These are phyloP conservation scores for Cyberlindnera bimundalis DNA, from an alignment of 805 yeast genomes.

Conservation along the genomic window DNA sequence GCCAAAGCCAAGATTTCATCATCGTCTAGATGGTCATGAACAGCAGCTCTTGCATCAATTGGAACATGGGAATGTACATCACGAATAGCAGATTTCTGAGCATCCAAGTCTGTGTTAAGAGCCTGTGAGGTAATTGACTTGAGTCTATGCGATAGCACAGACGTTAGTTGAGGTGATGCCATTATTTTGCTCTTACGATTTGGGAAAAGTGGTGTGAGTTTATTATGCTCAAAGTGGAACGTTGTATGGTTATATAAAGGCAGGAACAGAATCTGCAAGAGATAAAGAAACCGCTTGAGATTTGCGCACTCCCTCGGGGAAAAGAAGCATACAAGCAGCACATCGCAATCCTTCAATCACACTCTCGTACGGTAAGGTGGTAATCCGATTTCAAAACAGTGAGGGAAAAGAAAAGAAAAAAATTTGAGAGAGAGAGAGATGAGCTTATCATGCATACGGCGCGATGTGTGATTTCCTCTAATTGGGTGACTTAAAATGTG, in stretches of 20 bases:
- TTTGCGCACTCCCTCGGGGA: too few relatives aligned
- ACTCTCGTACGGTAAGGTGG: too few relatives aligned
- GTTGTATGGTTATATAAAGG: background rate
- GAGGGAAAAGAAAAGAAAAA: background rate
- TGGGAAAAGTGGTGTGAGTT: too few relatives aligned
- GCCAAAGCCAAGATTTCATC: constrained; percentile 40
- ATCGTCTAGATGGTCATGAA: constrained; percentile 22
- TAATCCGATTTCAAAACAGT: too few relatives aligned
- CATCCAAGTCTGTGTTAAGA: constrained; percentile 20
- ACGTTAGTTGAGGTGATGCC: constrained; percentile 6
- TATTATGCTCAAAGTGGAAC: background rate
- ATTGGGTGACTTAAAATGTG: background rate
- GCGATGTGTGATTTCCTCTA: background rate
- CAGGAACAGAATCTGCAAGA: background rate
- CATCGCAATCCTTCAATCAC: too few relatives aligned
- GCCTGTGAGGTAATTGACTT: constrained; percentile 21
- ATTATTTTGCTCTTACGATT: background rate
- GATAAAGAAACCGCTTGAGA: too few relatives aligned
- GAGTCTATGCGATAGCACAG: constrained; percentile 18
- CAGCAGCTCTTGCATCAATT: constrained; percentile 25
- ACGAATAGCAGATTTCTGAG: constrained; percentile 18
- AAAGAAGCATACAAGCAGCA: too few relatives aligned
- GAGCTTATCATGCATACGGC: constrained; percentile 1
- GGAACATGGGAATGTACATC: constrained; percentile 21
- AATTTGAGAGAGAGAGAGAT: background rate